These are phyloP conservation scores for Phytophthora sojae DNA, from an alignment of 352 stramenopile species.

Conservation along the genomic window DNA sequence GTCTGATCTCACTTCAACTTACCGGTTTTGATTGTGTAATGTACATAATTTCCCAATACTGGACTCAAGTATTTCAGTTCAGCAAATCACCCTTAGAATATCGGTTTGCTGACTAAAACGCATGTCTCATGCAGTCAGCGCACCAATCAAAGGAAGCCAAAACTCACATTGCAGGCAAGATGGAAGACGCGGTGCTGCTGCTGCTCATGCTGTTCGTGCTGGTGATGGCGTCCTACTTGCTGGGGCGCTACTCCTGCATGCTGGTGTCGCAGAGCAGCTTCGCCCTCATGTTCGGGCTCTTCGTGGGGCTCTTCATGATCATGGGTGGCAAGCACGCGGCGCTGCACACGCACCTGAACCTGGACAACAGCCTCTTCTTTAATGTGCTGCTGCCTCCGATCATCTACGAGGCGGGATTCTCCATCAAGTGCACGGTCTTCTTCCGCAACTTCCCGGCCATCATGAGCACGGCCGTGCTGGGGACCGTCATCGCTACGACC, in stretches of 20 bases:
- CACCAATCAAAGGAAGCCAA: conserved; percentile 22
- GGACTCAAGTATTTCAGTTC: conserved; percentile 25
- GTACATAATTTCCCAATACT: conserved; percentile 30
- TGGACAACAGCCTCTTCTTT: conserved; percentile 91
- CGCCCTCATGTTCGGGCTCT: conserved; percentile 81
- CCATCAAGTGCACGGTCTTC: conserved; percentile 85
- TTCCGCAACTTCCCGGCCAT: conserved; percentile 90
- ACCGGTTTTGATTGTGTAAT: conserved; percentile 16
- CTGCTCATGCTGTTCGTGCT: conserved; percentile 89
- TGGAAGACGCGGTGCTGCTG: conserved; percentile 87
- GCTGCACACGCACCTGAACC: conserved; percentile 82
- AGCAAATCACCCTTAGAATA: conserved; percentile 21
- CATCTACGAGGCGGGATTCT: conserved; percentile 90
- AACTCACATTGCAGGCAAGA: conserved; percentile 27
- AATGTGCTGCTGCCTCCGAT: conserved; percentile 87
- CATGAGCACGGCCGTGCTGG: conserved; percentile 84
- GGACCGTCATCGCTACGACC: conserved; percentile 80
- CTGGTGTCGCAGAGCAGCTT: conserved; percentile 89
- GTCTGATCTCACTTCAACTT: conserved; percentile 45
- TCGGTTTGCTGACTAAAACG: conserved; percentile 20
- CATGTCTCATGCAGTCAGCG: conserved; percentile 14
- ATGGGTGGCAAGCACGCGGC: conserved; percentile 66
- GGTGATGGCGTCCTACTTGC: conserved; percentile 89
- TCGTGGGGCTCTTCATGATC: conserved; percentile 76
- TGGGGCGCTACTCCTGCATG: conserved; percentile 87